Evolutionary conservation across 2,329 filamentous ascomycete species (phyloP), one percentile per base, ranked within the genome.

Genomic region (Microcyclospora pomicola): DNA sequence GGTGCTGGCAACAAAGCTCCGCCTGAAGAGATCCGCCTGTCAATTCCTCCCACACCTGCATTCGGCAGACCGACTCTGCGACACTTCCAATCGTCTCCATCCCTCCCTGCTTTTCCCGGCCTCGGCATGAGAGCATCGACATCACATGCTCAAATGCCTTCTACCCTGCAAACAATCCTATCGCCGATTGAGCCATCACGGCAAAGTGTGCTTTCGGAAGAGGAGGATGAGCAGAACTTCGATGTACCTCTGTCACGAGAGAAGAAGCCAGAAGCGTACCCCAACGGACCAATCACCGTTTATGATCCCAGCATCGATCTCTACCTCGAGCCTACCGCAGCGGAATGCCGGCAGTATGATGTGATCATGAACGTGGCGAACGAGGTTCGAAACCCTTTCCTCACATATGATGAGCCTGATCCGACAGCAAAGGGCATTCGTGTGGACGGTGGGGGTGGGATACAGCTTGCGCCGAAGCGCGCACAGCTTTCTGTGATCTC

Each of bases 331-430:
- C 83, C 83, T 0, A 83, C 79, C 1, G 77, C 77, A 0, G 78
- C 86, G 31, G 80, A 87, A 55, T 82, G 82, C 2, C 69, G 78
- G 9, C 69, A 73, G 27, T 92, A 87, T 47, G 84, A 91, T 49
- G 79, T 88, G 2, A 76, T 92, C 13, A 77, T 91, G 53, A 92
- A 92, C 46, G 83, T 88, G 6, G 83, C 83, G 1, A 77, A 80
- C 41, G 83, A 92, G 59, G 83, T 91, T 2, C 69, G 69, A 40
- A 87, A 91, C 51, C 83, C 83, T 0, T 85, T 88, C 52, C 55
- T 60, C 11, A 38, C 43, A 15, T 35, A 42, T 15, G 38, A 45
- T 39, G 48, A 56, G 42, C 39, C 62, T 63, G 45, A 56, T 48
- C 30, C 14, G 12, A 15, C 12, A 31, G 30, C 12, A 15, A n/a